phyloP scores from a whole-genome alignment of 768 basidiomycete genomes.

The Chalciporus chontae region DNA sequence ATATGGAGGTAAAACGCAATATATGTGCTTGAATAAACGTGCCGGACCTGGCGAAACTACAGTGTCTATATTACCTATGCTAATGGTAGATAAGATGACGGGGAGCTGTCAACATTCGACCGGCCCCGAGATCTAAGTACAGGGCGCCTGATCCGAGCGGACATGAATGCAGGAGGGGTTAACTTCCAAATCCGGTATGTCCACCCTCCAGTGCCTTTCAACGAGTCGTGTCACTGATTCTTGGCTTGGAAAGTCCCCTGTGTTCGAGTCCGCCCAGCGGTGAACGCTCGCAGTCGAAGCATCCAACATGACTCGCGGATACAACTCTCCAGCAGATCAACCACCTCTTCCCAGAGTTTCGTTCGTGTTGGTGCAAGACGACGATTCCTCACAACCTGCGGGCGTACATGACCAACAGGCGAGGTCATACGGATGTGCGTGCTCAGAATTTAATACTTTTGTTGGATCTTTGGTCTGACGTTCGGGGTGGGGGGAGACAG shows the following conservation, averaged over 20 bases:
- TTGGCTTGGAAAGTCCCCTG: slow-evolving; percentile 11
- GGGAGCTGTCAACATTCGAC: not conserved
- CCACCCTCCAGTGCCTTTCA: not conserved
- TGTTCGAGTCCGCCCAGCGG: slow-evolving; percentile 2
- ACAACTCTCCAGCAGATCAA: slow-evolving; percentile 35
- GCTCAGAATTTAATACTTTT: not conserved
- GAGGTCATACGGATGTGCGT: slow-evolving; percentile 72
- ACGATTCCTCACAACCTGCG: slow-evolving; percentile 53
- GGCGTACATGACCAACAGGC: slow-evolving; percentile 64
- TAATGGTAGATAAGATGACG: not conserved
- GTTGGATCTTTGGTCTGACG: not conserved
- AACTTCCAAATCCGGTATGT: slow-evolving; percentile 19
- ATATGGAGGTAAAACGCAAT: slow-evolving; percentile 1
- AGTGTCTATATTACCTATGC: no score
- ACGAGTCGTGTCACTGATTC: no score
- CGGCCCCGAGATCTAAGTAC: no score
- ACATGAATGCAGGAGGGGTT: not conserved
- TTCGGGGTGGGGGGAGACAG: slow-evolving; percentile 16
- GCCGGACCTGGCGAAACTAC: no score
- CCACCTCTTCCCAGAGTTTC: slow-evolving; percentile 59
- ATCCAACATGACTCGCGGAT: slow-evolving; percentile 37
- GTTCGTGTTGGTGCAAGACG: slow-evolving; percentile 63
- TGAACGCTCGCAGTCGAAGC: slow-evolving; percentile 2
- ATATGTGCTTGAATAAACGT: not conserved
- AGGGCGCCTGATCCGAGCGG: no score